These are phyloP conservation scores for Cymbopogon citratus DNA, from an alignment of 176 grass and related monocot genomes.

Conservation along the genomic window DNA sequence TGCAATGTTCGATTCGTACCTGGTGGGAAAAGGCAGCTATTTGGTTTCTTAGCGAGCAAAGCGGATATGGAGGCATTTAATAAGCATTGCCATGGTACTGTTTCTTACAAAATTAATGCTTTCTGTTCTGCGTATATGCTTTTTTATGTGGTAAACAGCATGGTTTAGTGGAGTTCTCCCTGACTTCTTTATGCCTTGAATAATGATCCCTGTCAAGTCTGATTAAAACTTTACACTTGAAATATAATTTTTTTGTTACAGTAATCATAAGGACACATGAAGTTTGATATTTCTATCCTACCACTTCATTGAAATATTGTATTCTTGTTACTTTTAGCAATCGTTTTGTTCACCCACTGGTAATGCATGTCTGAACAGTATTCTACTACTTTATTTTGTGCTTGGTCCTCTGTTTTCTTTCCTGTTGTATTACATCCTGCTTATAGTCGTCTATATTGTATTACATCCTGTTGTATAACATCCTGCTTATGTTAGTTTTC, in stretches of 20 bases:
- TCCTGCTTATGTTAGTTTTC: neutral
- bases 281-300: neutral
- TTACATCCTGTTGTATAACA: neutral
- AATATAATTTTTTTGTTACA: neutral
- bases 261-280: neutral
- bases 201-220: neutral
- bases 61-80: constrained; percentile 85
- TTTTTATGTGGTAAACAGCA: constrained; percentile 17
- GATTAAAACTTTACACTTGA: neutral
- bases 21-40: constrained; percentile 74
- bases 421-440: neutral
- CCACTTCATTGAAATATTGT: neutral
- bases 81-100: constrained; percentile 56
- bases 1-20: constrained; percentile 39
- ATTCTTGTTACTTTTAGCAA: neutral
- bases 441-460: no score
- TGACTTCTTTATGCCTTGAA: neutral
- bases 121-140: neutral
- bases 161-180: neutral
- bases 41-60: constrained; percentile 74
- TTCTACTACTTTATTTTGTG: neutral
- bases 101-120: neutral
- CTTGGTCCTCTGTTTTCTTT: neutral
- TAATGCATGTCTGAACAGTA: neutral
- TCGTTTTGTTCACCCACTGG: neutral